Conservation (phyloP, 352 stramenopile genomes). For the Blastocystis sp. region DNA sequence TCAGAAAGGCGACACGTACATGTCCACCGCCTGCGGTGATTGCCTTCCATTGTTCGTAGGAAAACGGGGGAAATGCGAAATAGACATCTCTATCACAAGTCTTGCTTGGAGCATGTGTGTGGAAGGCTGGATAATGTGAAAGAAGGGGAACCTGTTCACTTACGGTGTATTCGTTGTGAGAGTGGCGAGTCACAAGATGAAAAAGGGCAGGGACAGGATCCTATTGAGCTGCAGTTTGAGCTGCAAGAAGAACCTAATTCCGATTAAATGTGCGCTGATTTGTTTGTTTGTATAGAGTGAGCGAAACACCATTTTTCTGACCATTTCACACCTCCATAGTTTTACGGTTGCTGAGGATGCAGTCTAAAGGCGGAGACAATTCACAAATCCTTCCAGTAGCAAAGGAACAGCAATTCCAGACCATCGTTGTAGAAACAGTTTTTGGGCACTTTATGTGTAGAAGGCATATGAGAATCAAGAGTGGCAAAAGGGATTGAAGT, state of each 20-base stretch:
- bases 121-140: neutral
- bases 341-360: neutral
- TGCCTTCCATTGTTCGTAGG: conserved; percentile 11
- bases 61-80: neutral
- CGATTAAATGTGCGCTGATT: neutral
- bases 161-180: conserved; percentile 54
- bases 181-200: conserved; percentile 6
- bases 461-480: conserved; percentile 42
- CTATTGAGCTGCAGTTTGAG: neutral
- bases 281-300: neutral
- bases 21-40: conserved; percentile 22
- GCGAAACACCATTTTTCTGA: neutral
- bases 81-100: conserved; percentile 8
- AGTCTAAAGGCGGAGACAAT: neutral
- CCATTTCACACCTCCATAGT: neutral
- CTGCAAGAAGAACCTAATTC: neutral
- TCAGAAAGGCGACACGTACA: conserved; percentile 31
- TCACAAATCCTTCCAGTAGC: conserved; percentile 4
- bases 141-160: conserved; percentile 9
- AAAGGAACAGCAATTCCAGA: conserved; percentile 44
- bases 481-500: conserved; percentile 43
- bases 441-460: neutral
- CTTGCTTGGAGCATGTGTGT: conserved; percentile 38
- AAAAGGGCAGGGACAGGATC: neutral
- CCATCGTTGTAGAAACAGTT: neutral